Evolutionary conservation across 345 rosid species (phyloP).

Genomic region (Salix koriyanagi): DNA sequence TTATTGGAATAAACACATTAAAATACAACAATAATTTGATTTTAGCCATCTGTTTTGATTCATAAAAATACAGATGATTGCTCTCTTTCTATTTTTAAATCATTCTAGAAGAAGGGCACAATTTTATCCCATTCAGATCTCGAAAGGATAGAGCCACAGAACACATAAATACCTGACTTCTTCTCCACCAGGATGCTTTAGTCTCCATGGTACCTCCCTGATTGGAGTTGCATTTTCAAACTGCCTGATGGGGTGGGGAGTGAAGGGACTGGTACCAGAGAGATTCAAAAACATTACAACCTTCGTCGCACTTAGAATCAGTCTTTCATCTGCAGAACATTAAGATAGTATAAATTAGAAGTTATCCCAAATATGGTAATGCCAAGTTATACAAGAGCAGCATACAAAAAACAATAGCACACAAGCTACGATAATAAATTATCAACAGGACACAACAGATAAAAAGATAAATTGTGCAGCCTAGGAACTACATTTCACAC

Average conservation of each 20-base stretch:
- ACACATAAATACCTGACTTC: background rate
- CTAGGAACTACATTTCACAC: background rate
- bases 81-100: background rate
- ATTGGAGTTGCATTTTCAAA: background rate
- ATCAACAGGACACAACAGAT: background rate
- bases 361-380: slow-evolving; percentile 2
- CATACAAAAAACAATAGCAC: background rate
- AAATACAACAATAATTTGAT: too few relatives aligned
- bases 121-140: too few relatives aligned
- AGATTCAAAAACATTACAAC: background rate
- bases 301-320: slow-evolving; percentile 1
- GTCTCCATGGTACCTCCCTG: background rate
- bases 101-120: too few relatives aligned
- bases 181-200: background rate
- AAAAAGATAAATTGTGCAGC: background rate
- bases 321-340: slow-evolving; percentile 26
- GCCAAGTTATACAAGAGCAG: background rate
- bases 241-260: background rate
- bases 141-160: background rate
- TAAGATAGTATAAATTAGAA: slow-evolving; percentile 11
- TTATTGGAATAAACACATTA: too few relatives aligned
- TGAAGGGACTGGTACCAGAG: background rate
- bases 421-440: background rate
- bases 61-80: background rate
- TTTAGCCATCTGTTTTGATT: too few relatives aligned